These are phyloP conservation scores for Gossypium anomalum DNA, from an alignment of 345 rosid species.

Conservation along the genomic window DNA sequence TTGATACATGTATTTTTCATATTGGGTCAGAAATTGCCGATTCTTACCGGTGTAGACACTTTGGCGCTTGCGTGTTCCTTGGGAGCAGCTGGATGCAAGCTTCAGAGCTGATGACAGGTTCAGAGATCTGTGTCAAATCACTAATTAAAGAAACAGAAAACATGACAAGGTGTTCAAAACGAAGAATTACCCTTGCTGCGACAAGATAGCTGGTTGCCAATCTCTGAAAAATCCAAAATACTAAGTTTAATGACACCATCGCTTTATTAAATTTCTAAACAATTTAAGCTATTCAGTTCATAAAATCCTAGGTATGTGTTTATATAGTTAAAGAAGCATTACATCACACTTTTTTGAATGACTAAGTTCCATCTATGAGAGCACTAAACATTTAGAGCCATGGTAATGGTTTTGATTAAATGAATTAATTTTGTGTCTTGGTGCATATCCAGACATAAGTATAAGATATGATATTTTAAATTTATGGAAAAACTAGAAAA, in stretches of 20 bases:
- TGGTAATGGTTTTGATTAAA: no score
- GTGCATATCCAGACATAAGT: no score
- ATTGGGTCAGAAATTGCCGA: neutral
- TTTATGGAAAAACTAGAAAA: no score
- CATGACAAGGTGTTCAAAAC: neutral
- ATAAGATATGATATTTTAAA: no score
- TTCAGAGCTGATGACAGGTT: conserved; percentile 41
- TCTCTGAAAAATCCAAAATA: conserved; percentile 38
- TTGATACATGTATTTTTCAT: neutral
- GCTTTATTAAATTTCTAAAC: neutral
- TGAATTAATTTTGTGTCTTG: no score
- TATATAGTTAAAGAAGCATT: neutral
- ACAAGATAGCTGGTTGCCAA: conserved; percentile 56
- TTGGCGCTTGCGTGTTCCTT: conserved; percentile 40
- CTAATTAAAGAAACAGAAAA: neutral
- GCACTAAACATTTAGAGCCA: no score
- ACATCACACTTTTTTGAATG: neutral
- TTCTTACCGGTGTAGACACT: conserved; percentile 45
- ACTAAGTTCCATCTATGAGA: neutral
- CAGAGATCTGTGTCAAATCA: neutral
- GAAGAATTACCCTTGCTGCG: conserved; percentile 39
- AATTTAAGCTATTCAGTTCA: neutral
- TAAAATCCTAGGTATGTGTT: neutral
- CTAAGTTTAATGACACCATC: neutral
- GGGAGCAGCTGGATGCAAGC: conserved; percentile 61